phyloP scores from a whole-genome alignment of 257 asterid genomes.

The Solanum pinnatisectum region DNA sequence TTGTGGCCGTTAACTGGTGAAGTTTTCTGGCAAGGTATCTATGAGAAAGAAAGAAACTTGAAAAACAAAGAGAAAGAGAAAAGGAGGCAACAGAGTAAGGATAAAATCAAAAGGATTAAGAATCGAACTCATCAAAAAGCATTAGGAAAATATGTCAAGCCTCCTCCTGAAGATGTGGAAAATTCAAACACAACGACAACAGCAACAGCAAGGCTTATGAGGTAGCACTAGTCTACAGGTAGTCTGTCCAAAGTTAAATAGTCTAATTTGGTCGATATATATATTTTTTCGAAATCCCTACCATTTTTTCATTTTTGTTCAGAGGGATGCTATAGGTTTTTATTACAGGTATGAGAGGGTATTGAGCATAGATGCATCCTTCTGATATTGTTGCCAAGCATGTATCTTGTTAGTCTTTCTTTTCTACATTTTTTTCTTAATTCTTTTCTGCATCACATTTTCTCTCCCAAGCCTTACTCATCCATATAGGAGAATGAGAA shows the following conservation, averaged over 20 bases:
- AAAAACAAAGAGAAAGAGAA: constrained; percentile 59
- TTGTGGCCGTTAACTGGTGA: constrained; percentile 96
- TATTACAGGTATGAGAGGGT: constrained; percentile 14
- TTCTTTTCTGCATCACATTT: neutral
- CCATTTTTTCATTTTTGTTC: constrained; percentile 32
- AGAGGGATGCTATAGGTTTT: constrained; percentile 35
- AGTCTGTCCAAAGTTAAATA: constrained; percentile 10
- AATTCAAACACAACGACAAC: constrained; percentile 26
- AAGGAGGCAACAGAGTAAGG: constrained; percentile 59
- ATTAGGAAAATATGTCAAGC: constrained; percentile 79
- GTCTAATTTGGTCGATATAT: constrained; percentile 9
- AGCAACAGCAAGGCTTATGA: constrained; percentile 5
- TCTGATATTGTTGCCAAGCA: constrained; percentile 6
- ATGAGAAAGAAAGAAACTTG: constrained; percentile 52
- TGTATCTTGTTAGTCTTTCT: neutral
- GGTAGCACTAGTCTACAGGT: constrained; percentile 22
- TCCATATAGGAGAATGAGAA: neutral
- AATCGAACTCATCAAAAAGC: constrained; percentile 64
- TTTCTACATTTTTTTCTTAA: neutral
- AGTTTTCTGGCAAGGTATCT: constrained; percentile 71
- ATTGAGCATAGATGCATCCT: constrained; percentile 32
- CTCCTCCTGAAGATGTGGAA: constrained; percentile 35
- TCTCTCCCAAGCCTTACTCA: neutral
- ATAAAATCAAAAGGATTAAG: constrained; percentile 62
- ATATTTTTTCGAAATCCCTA: constrained; percentile 1